Evolutionary conservation across 148 eudicot genomes (phyloP).

Genomic region (Oxyria digyna): DNA sequence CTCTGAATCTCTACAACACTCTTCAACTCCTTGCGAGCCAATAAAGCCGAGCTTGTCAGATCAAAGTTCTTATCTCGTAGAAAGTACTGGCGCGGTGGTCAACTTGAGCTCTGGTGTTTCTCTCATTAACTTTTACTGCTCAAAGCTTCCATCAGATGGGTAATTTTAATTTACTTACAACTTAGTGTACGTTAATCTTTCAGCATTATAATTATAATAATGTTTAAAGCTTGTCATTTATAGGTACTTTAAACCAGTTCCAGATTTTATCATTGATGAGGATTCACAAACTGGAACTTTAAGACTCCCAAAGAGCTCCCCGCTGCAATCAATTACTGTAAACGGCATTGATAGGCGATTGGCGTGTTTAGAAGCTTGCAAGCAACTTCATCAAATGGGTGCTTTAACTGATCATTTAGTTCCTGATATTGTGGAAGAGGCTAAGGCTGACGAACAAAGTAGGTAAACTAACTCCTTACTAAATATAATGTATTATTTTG

Average conservation of each 20-base stretch:
- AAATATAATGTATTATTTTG: neutral
- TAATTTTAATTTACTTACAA: no score
- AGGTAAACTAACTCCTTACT: neutral
- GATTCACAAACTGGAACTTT: constrained; percentile 30
- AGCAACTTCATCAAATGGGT: constrained; percentile 52
- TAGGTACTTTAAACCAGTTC: constrained; percentile 78
- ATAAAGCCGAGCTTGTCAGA: constrained; percentile 25
- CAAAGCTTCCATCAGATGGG: constrained; percentile 85
- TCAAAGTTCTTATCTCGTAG: constrained; percentile 45
- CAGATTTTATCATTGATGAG: constrained; percentile 37
- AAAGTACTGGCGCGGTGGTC: constrained; percentile 68
- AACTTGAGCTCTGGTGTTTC: constrained; percentile 56
- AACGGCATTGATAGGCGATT: constrained; percentile 41
- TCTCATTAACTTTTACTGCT: constrained; percentile 65
- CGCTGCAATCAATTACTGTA: constrained; percentile 35
- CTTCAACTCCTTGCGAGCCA: constrained; percentile 56
- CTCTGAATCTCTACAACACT: constrained; percentile 49
- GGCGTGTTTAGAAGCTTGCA: constrained; percentile 83
- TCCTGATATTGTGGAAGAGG: constrained; percentile 60
- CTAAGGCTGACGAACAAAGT: constrained; percentile 38
- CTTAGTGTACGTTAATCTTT: no score
- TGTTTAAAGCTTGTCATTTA: constrained; percentile 9
- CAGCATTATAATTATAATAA: neutral
- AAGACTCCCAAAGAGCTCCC: constrained; percentile 61
- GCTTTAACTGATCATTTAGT: constrained; percentile 77